These are phyloP conservation scores for Aleurites moluccanus DNA, from an alignment of 441 rosid genomes.

Conservation along the genomic window DNA sequence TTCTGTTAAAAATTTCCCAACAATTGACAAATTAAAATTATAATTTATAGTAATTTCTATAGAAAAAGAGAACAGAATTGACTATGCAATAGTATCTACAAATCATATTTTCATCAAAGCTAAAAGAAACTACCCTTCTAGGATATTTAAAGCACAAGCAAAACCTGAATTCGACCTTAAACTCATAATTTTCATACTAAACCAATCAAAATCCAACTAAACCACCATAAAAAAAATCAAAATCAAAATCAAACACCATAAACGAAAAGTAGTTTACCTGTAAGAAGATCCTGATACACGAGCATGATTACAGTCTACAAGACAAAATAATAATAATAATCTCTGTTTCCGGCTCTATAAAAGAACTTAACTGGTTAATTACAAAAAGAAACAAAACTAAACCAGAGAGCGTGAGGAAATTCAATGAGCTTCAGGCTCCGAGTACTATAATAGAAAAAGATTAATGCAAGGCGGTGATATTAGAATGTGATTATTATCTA, in stretches of 20 bases:
- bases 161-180: not conserved
- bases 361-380: not conserved
- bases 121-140: not conserved
- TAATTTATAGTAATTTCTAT: too few species aligned
- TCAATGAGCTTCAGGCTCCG: not conserved
- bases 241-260: not conserved
- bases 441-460: conserved; percentile 24
- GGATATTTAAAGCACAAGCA: not conserved
- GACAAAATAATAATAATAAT: not conserved
- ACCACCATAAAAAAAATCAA: not conserved
- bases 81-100: not conserved
- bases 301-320: conserved; percentile 39
- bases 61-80: not conserved
- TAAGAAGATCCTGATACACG: conserved; percentile 69
- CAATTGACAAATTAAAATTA: too few species aligned
- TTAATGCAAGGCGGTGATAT: not conserved
- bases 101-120: not conserved
- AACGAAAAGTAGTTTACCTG: conserved; percentile 34
- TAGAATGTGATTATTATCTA: too few species aligned
- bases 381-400: not conserved
- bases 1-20: too few species aligned
- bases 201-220: too few species aligned
- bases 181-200: not conserved
- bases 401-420: conserved; percentile 4
- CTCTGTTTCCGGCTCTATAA: not conserved